phyloP scores from a whole-genome alignment of 768 basidiomycete species.

The Mycena vitilis region DNA sequence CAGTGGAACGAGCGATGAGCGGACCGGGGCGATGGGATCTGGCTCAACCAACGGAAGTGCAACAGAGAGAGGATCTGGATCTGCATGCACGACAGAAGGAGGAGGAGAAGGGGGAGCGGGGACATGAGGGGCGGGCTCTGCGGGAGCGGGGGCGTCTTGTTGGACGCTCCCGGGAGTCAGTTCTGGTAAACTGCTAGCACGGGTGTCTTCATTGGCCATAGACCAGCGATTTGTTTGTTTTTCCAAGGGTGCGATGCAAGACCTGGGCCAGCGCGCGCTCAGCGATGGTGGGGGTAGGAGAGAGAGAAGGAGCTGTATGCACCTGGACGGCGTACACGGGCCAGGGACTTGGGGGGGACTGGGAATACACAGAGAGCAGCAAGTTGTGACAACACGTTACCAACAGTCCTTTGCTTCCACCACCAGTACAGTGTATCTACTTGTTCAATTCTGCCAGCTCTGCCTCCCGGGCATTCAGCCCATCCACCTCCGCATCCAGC shows the following conservation, averaged over 20 bases:
- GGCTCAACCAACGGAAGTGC: constrained; percentile 25
- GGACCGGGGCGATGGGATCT: constrained; percentile 42
- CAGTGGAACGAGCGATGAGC: constrained; percentile 60
- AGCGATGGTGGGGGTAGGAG: constrained; percentile 8
- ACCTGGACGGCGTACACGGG: constrained; percentile 3
- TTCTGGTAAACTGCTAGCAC: constrained; percentile 58
- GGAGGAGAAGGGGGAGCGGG: constrained; percentile 20
- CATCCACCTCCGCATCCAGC: constrained; percentile 82
- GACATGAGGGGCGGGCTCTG: not conserved
- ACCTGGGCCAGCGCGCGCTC: not conserved
- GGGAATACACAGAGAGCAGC: not conserved
- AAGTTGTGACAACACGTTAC: constrained; percentile 2
- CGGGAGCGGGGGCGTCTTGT: not conserved
- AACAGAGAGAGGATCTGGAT: not conserved
- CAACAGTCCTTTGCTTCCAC: not conserved
- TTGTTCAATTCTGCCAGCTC: constrained; percentile 62
- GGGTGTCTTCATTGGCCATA: constrained; percentile 78
- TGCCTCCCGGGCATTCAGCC: constrained; percentile 67
- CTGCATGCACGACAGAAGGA: constrained; percentile 6
- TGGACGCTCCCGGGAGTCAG: constrained; percentile 45
- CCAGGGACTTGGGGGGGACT: not conserved
- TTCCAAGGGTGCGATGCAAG: constrained; percentile 4
- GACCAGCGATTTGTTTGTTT: constrained; percentile 49
- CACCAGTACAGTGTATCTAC: constrained; percentile 12
- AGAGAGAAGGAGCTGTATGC: not conserved